phyloP scores from a whole-genome alignment of 805 yeast genomes.

The Kuraishia hungarica region DNA sequence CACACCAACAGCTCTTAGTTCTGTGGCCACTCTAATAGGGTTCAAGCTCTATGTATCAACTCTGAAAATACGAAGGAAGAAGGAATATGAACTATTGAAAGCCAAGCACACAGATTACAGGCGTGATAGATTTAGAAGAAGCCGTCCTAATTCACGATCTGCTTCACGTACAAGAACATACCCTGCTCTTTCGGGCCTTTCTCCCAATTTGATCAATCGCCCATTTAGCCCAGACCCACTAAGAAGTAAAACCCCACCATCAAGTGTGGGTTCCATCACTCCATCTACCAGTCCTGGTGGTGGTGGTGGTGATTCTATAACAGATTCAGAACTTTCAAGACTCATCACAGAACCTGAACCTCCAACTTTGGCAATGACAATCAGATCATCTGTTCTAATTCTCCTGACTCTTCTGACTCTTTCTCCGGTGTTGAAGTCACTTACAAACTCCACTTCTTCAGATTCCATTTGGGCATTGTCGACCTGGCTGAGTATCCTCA shows the following conservation, averaged over 20 bases:
- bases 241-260: background rate
- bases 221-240: background rate
- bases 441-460: conserved; percentile 81
- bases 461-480: conserved; percentile 95
- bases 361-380: conserved; percentile 20
- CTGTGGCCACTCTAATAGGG: conserved; percentile 26
- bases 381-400: conserved; percentile 64
- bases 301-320: background rate
- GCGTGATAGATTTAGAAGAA: conserved; percentile 3
- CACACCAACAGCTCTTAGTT: conserved; percentile 27
- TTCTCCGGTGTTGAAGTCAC: conserved; percentile 84
- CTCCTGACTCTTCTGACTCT: conserved; percentile 64
- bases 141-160: background rate
- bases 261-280: too few relatives aligned
- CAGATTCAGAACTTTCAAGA: background rate
- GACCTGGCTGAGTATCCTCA: conserved; percentile 66
- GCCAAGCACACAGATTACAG: background rate
- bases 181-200: background rate
- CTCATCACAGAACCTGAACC: conserved; percentile 16
- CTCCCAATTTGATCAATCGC: background rate
- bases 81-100: conserved; percentile 20
- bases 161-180: background rate
- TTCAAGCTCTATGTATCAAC: conserved; percentile 23
- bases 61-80: conserved; percentile 18
- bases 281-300: background rate